Percentiles rank a stretch among this genome's conserved stretches.
Conservation (phyloP, 495 filamentous ascomycete genomes). For the Astrothelium macrocarpum region DNA sequence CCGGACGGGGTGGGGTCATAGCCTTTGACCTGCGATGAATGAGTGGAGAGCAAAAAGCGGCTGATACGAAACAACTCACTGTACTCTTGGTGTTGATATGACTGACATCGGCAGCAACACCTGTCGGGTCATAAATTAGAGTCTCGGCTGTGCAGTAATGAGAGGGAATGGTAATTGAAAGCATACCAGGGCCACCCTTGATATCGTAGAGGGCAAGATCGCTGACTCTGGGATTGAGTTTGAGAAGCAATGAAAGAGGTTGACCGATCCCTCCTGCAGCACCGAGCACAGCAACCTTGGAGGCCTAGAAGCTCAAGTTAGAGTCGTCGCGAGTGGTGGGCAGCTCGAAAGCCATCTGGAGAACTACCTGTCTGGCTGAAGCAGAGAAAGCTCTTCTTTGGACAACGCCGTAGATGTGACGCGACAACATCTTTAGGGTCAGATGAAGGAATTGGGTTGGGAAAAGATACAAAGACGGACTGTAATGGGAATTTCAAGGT, state of each 20-base stretch:
- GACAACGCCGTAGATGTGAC: constrained; percentile 48
- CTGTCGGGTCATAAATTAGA: constrained; percentile 38
- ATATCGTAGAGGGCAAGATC: constrained; percentile 97
- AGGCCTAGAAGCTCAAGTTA: constrained; percentile 50
- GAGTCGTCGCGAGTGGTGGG: neutral
- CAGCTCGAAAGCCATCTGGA: constrained; percentile 4
- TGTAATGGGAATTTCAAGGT: neutral
- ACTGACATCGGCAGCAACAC: constrained; percentile 93
- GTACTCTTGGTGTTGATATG: constrained; percentile 99
- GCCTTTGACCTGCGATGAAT: constrained; percentile 55
- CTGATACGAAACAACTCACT: constrained; percentile 23
- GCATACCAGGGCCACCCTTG: constrained; percentile 78
- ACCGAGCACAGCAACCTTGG: constrained; percentile 94
- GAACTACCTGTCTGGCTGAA: constrained; percentile 74
- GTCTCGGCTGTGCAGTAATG: neutral
- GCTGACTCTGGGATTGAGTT: constrained; percentile 89
- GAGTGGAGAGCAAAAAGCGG: constrained; percentile 10
- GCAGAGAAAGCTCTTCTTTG: constrained; percentile 92
- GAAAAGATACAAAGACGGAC: neutral
- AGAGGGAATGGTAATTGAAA: constrained; percentile 9
- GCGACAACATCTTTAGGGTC: neutral
- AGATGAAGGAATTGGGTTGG: neutral
- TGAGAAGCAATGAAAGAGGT: constrained; percentile 91
- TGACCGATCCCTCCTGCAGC: constrained; percentile 97
- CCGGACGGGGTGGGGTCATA: constrained; percentile 69